These are phyloP conservation scores for Hibiscus tridactylites DNA, from an alignment of 345 rosid species.

Conservation along the genomic window DNA sequence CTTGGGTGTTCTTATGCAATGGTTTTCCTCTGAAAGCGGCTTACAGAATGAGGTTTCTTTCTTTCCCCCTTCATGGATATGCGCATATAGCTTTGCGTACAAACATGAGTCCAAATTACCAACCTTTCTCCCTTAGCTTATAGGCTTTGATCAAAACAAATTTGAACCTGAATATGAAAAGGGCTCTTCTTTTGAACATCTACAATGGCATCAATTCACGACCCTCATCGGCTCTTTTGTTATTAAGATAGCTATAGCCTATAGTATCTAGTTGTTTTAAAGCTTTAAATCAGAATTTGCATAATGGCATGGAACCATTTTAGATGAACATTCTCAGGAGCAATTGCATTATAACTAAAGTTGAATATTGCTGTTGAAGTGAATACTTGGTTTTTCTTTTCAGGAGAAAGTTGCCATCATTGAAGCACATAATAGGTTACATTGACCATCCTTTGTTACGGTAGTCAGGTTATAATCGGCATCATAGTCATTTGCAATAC, in stretches of 20 bases:
- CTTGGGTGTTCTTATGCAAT: conserved; percentile 1
- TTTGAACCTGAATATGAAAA: too few relatives aligned
- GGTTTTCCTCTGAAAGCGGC: neutral
- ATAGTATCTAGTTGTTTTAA: neutral
- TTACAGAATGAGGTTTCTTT: conserved; percentile 23
- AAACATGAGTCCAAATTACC: neutral
- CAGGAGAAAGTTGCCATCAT: conserved; percentile 50
- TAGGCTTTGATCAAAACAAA: too few relatives aligned
- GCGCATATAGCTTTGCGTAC: neutral
- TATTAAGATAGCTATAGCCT: too few relatives aligned
- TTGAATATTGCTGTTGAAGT: neutral
- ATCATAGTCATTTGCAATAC: neutral
- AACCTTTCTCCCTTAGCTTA: too few relatives aligned
- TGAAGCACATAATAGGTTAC: conserved; percentile 52
- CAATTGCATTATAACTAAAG: neutral
- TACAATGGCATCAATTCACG: too few relatives aligned
- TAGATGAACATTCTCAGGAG: neutral
- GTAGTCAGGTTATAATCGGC: neutral
- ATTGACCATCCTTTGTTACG: conserved; percentile 13
- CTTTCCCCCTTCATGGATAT: neutral
- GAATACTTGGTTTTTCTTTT: neutral
- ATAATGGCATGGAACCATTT: neutral
- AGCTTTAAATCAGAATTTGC: neutral
- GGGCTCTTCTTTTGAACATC: too few relatives aligned
- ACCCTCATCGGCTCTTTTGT: too few relatives aligned